phyloP scores from a whole-genome alignment of 1,284 basidiomycete species.

The Heliocybe sulcata region DNA sequence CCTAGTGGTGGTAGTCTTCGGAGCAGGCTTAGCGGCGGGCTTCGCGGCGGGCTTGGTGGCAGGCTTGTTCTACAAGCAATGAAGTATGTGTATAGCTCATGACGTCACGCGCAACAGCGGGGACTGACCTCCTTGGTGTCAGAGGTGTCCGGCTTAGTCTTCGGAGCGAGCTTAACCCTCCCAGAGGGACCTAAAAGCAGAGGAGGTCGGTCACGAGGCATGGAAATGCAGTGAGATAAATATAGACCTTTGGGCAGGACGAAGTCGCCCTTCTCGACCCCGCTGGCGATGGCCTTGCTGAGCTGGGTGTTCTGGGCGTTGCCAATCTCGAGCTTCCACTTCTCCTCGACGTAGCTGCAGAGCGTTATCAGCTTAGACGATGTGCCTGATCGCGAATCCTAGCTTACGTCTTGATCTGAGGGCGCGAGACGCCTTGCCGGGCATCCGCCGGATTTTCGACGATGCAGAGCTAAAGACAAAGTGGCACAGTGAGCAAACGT shows the following conservation, averaged over 20 bases:
- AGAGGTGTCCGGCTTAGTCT: constrained; percentile 42
- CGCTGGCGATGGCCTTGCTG: constrained; percentile 73
- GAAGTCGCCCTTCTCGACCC: constrained; percentile 77
- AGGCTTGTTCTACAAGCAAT: constrained; percentile 41
- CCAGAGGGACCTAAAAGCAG: constrained; percentile 57
- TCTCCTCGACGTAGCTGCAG: constrained; percentile 65
- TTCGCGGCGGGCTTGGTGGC: constrained; percentile 11
- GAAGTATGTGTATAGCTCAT: constrained; percentile 11
- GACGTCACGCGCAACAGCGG: constrained; percentile 6
- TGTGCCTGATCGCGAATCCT: constrained; percentile 2
- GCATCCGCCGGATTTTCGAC: constrained; percentile 67
- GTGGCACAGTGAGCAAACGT: constrained; percentile 3
- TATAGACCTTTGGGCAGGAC: constrained; percentile 70
- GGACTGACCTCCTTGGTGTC: constrained; percentile 56
- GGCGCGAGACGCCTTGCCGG: constrained; percentile 82
- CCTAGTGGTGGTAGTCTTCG: constrained; percentile 20
- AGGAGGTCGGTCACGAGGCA: not conserved
- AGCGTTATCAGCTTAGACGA: not conserved
- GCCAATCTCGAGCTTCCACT: constrained; percentile 75
- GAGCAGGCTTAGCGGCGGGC: constrained; percentile 8
- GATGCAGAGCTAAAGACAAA: constrained; percentile 67
- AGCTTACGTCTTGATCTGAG: constrained; percentile 84
- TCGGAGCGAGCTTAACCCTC: constrained; percentile 81
- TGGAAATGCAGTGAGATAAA: not conserved
- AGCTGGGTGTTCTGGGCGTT: constrained; percentile 78